Percentiles rank a stretch among this genome's conserved stretches.
Evolutionary conservation across 176 grass and related monocot species (phyloP).

Genomic region (Microstegium vimineum): DNA sequence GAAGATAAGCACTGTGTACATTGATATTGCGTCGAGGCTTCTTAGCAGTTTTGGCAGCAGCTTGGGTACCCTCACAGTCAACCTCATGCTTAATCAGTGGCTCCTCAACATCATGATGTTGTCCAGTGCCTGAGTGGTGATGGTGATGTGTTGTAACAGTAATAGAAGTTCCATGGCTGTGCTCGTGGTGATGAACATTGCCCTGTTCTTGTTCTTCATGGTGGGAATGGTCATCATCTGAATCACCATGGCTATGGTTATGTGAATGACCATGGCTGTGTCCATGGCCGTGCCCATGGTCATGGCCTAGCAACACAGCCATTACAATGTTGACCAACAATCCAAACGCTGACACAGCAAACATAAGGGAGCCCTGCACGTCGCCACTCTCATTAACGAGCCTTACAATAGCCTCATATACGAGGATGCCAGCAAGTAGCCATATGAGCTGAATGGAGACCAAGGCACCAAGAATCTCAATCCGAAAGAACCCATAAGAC

Average conservation of each 20-base stretch:
- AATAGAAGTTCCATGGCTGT: constrained; percentile 29
- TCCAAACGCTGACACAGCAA: constrained; percentile 90
- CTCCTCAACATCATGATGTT: constrained; percentile 45
- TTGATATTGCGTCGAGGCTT: constrained; percentile 82
- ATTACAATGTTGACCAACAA: constrained; percentile 94
- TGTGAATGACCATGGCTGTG: constrained; percentile 50
- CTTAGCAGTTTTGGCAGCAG: constrained; percentile 36
- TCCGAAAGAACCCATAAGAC: constrained; percentile 92
- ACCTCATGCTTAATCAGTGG: constrained; percentile 54
- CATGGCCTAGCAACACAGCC: constrained; percentile 93
- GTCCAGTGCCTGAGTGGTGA: constrained; percentile 36
- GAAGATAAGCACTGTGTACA: constrained; percentile 94
- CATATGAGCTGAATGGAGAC: constrained; percentile 99
- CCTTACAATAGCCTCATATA: constrained; percentile 88
- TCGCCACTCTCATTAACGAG: constrained; percentile 66
- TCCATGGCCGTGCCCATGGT: constrained; percentile 75
- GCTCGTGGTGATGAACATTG: constrained; percentile 39
- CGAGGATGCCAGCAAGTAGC: constrained; percentile 89
- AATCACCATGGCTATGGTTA: constrained; percentile 36
- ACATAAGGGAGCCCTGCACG: constrained; percentile 92
- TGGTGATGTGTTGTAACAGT: constrained; percentile 48
- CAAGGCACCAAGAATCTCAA: constrained; percentile 86
- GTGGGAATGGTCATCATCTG: constrained; percentile 30
- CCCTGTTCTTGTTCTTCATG: constrained; percentile 38
- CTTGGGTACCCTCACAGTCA: constrained; percentile 22